Base-by-base conservation (phyloP, 2,329 filamentous ascomycete genomes). In the Fusarium sp. region DNA sequence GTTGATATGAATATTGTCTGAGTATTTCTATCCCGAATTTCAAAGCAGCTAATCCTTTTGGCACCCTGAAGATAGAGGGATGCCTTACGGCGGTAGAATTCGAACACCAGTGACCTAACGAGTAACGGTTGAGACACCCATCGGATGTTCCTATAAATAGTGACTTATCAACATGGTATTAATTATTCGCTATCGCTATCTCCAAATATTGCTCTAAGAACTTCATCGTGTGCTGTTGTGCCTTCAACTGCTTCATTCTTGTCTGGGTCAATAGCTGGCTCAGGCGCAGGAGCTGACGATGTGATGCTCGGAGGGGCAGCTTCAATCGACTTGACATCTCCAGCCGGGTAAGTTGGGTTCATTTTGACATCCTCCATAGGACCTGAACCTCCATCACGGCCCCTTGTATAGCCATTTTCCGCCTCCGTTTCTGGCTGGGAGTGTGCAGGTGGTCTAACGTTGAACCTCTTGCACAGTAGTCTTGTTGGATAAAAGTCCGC, bases 181-280 rank as follows among this genome's bases (percentile, higher is more conserved):
- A 55, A 50, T 62, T 66, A 76, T 56, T 93, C 90, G 71, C 93
- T 91, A 68, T 91, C 90, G 74, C 92, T 92, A 76, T 94, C 93
- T 7, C 94, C 95, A 85, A 98, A 98, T 30, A 98, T 94, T n/a
- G 93, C 92, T 71, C 88, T 92, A 73, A 97, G 94, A 0, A 97
- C 90, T 43, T 92, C 92, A 48, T 94, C 92, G 17, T 91, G 89
- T 1, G 94, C 92, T 54, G 88, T 85, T 72, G 89, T 84, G 0
- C 86, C 90, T 74, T 96, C 92, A 11, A 97, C 73, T 11, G 78
- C 78, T 40, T 80, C 76, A 41, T 97, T 97, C 68, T 83, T 87
- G 66, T 93, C 91, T 0, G 89, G 85, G 76, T 97, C 87, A 35
- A 74, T 84, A 33, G 81, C 77, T 10, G 77, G 70, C 43, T 68